Conservation (phyloP, 129 eudicot genomes). For the Tagetes erecta region DNA sequence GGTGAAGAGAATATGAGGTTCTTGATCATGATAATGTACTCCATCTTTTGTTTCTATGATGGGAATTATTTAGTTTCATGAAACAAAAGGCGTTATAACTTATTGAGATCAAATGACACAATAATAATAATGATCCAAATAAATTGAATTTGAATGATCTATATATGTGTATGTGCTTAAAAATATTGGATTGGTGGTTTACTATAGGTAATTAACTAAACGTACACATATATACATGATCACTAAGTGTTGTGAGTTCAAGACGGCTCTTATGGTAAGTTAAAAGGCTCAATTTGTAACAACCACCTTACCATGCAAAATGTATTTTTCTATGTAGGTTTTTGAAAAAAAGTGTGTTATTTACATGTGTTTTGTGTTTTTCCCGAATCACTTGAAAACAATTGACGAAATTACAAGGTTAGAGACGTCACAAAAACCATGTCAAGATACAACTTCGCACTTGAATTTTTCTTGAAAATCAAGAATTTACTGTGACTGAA, state of each 20-base stretch:
- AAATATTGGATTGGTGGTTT: constrained; percentile 1
- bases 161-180: constrained; percentile 7
- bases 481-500: neutral
- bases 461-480: neutral
- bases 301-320: constrained; percentile 35
- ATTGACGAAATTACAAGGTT: neutral
- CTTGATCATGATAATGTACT: constrained; percentile 23
- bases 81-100: constrained; percentile 17
- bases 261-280: constrained; percentile 35
- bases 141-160: constrained; percentile 8
- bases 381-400: constrained; percentile 5
- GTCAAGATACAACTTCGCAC: neutral
- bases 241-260: constrained; percentile 23
- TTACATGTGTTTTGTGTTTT: constrained; percentile 19
- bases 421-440: constrained; percentile 12
- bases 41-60: constrained; percentile 21
- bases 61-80: constrained; percentile 26
- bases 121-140: neutral
- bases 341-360: constrained; percentile 15
- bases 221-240: neutral
- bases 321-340: constrained; percentile 25
- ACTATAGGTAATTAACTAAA: neutral
- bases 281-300: constrained; percentile 32
- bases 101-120: neutral
- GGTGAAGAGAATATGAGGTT: constrained; percentile 35